phyloP scores from a whole-genome alignment of 139 green algal genomes.

The Volvox africanus region DNA sequence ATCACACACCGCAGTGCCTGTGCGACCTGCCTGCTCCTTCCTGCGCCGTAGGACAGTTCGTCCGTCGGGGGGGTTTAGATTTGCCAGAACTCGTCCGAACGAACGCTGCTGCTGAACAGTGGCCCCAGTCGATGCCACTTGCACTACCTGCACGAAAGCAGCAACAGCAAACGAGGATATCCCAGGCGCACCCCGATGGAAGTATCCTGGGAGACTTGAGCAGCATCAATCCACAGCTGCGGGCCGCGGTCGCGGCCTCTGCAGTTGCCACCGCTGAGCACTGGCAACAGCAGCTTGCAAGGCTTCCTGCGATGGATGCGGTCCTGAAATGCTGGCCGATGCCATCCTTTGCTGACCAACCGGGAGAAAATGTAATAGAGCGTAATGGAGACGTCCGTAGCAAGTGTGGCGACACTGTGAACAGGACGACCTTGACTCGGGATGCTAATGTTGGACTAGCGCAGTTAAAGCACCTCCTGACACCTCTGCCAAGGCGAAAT shows the following conservation, averaged over 20 bases:
- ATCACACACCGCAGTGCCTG: background rate
- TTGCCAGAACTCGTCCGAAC: background rate
- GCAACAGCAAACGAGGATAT: background rate
- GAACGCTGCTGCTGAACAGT: background rate
- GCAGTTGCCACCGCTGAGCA: background rate
- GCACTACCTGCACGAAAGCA: background rate
- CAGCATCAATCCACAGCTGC: background rate
- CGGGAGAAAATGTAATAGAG: background rate
- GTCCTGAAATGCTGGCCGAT: background rate
- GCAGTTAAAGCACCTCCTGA: background rate
- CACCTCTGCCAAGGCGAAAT: background rate
- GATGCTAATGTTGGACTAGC: background rate
- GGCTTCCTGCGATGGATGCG: background rate
- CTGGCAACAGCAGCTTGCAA: background rate
- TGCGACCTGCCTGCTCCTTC: slow-evolving; percentile 2
- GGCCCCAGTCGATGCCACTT: background rate
- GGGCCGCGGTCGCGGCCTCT: background rate
- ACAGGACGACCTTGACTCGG: background rate
- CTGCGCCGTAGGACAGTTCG: background rate
- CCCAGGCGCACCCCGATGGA: background rate
- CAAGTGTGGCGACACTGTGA: background rate
- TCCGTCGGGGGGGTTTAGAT: background rate
- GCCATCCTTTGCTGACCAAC: background rate
- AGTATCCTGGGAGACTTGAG: background rate
- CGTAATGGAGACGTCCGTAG: background rate